Evolutionary conservation across 257 asterid genomes (phyloP), one percentile per base, ranked within the genome.

Genomic region (Orobanche coerulescens): DNA sequence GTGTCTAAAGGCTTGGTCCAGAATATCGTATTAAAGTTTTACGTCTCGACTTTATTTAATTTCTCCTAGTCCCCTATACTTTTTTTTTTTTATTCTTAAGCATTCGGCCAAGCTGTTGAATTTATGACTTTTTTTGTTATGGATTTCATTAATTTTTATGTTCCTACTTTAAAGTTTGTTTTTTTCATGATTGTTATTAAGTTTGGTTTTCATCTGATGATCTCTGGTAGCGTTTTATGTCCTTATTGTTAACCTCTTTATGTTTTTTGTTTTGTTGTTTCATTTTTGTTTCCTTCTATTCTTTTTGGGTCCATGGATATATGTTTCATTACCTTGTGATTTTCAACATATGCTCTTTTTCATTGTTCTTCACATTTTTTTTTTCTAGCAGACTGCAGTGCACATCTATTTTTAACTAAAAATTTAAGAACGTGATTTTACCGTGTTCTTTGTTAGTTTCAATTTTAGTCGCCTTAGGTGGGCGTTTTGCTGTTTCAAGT

Each of bases 31-130:
- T 50, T 31, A 31, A 42, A 23, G 31, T 48, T 47, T 46, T 16
- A 1, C 61, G 48, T 49, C 51, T 62, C 53, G 11, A 48, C 53
- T 30, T 67, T 39, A 28, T 18, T 33, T 63, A 26, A 28, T 74
- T 60, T 65, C 61, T 62, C 42, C 30, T 68, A 44, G 26, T 37
- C 15, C 47, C 39, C 19, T 68, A 61, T 25, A 8, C 5, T 25
- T 66, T 57, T 49, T 57, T 5, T 43, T 66, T 59, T 48, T 33
- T 30, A 2, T 30, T n/a, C n/a, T n/a, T n/a, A 40, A 37, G 12
- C 57, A 61, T 67, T 66, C 64, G 26, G 33, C 46, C 59, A 56
- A 44, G 39, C 57, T 62, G 54, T 46, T 44, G 34, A 48, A 62
- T 39, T 53, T 23, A 28, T 59, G n/a, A 14, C 50, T 50, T 15